Evolutionary conservation across 805 yeast species (phyloP), one percentile per base, ranked within the genome.

Genomic region (Sugiyamaella valdiviana): DNA sequence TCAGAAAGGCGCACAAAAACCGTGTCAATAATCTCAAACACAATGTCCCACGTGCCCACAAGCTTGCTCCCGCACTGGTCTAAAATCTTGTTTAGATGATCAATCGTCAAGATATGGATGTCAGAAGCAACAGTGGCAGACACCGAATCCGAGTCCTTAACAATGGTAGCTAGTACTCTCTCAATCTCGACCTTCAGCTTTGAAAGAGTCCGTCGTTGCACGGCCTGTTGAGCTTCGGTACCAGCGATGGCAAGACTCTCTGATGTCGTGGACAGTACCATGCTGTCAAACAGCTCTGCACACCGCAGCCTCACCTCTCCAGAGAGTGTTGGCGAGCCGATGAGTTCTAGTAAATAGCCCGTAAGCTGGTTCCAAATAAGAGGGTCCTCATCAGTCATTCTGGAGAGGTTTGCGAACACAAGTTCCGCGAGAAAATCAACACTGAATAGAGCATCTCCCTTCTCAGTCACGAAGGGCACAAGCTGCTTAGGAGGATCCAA

Each of bases 31-130:
- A 88, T 82, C 17, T 73, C 67, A 53, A 91, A 80, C 1, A 89
- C 83, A 2, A 73, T 65, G 35, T 76, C 75, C 98, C 98, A 91
- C 0, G 85, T 81, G n/a, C 73, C 63, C 39, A 71, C 69, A 44
- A 82, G 70, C 5, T 72, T 66, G 32, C 75, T 73, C 1, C 95
- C 97, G 60, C 79, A 84, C 56, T 83, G 80, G 58, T 89, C 95
- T 26, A 91, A 72, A n/a, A 90, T 70, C 24, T 74, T 79, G 59
- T 81, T 83, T 45, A 91, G 63, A 0, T 87, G 82, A 23, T 78
- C 75, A 37, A 90, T 68, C 0, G 78, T 65, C 23, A 75, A 75
- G 15, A 84, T 72, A 51, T 83, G 79, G 51, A 88, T 78, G 46
- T 84, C 90, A 2, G 81, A 75, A 55, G 83, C 88, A 26, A 80